Percentiles rank a stretch among this genome's conserved stretches.
Evolutionary conservation across 345 rosid genomes (phyloP).

Genomic region (Eutrema japonicum): DNA sequence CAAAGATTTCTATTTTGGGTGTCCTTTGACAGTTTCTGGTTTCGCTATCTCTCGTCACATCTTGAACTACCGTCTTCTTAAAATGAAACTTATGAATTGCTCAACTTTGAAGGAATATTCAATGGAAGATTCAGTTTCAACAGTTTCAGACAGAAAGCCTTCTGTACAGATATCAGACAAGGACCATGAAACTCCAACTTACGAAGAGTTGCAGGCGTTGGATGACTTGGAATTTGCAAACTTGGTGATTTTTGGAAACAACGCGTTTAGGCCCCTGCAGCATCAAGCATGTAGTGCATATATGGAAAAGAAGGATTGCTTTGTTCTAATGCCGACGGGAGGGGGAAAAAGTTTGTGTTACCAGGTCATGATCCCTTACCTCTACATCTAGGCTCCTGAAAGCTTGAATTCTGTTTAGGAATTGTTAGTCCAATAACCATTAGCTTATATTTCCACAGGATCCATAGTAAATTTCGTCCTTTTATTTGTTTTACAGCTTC

Average conservation of each 20-base stretch:
- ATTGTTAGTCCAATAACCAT: not conserved
- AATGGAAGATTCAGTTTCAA: constrained; percentile 51
- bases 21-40: constrained; percentile 2
- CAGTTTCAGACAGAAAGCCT: constrained; percentile 47
- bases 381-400: constrained; percentile 3
- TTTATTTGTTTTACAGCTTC: constrained; percentile 58
- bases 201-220: constrained; percentile 68
- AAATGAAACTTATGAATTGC: constrained; percentile 13
- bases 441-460: constrained; percentile 9
- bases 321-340: constrained; percentile 89
- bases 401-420: constrained; percentile 7
- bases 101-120: constrained; percentile 57
- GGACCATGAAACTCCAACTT: constrained; percentile 55
- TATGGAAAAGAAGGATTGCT: constrained; percentile 71
- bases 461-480: not conserved
- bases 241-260: constrained; percentile 80
- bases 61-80: constrained; percentile 3
- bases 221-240: constrained; percentile 90
- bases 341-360: constrained; percentile 95
- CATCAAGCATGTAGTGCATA: constrained; percentile 85
- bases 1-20: not conserved
- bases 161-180: constrained; percentile 36
- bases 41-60: constrained; percentile 14
- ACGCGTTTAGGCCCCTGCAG: constrained; percentile 68
- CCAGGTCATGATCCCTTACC: constrained; percentile 59